These are phyloP conservation scores for Sphaerulina vaccinii DNA, from an alignment of 2,329 filamentous ascomycete species.

Conservation along the genomic window DNA sequence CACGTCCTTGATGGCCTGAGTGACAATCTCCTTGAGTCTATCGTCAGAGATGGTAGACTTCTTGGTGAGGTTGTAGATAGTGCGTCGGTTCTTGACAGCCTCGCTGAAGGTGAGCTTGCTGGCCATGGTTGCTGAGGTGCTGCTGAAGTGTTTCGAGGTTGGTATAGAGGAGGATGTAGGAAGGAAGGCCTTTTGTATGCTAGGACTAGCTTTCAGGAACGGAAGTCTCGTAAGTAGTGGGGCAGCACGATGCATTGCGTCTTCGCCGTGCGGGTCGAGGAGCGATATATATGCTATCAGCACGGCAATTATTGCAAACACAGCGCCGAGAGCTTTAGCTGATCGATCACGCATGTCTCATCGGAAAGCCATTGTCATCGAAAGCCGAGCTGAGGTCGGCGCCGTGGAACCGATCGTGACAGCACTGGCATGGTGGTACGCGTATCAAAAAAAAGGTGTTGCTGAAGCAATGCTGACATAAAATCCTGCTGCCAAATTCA, in stretches of 20 bases:
- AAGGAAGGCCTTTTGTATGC: slow-evolving; percentile 1
- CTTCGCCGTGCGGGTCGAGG: slow-evolving; percentile 4
- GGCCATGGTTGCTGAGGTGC: slow-evolving; percentile 38
- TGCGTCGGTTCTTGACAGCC: slow-evolving; percentile 66
- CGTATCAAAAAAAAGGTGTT: too few relatives aligned
- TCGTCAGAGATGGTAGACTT: slow-evolving; percentile 67
- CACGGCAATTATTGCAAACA: slow-evolving; percentile 4
- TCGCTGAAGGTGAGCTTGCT: slow-evolving; percentile 54
- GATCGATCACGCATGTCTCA: slow-evolving; percentile 1
- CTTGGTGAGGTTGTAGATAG: slow-evolving; percentile 51
- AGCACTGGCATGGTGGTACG: too few relatives aligned
- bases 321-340: background rate
- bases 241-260: slow-evolving; percentile 12
- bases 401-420: too few relatives aligned
- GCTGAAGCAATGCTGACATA: too few relatives aligned
- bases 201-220: background rate
- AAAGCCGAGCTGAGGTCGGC: too few relatives aligned
- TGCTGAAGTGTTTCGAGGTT: slow-evolving; percentile 3
- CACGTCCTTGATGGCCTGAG: slow-evolving; percentile 61
- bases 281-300: slow-evolving; percentile 6
- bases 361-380: too few relatives aligned
- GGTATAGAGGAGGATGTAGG: background rate
- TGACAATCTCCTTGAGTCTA: slow-evolving; percentile 65
- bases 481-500: too few relatives aligned
- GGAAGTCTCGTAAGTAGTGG: slow-evolving; percentile 3